Percentiles rank a stretch among this genome's conserved stretches.
Conservation (phyloP, 352 stramenopile species). For the Globisporangium parvum region DNA sequence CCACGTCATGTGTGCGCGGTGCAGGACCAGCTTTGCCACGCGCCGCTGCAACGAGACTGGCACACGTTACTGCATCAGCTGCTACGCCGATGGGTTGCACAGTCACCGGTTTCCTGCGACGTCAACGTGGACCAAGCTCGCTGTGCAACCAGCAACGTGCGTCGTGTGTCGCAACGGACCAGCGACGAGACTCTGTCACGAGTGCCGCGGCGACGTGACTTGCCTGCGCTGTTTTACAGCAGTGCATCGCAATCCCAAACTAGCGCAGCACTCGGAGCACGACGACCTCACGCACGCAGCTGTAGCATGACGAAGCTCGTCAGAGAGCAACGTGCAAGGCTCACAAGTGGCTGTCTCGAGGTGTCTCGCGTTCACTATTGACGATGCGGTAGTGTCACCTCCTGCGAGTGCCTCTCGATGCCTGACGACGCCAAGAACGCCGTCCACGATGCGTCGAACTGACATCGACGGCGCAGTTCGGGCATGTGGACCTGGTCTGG, state of each 20-base stretch:
- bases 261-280: slow-evolving; percentile 3
- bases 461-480: too few relatives aligned
- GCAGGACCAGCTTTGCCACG: slow-evolving; percentile 48
- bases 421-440: too few relatives aligned
- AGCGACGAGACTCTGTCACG: slow-evolving; percentile 41
- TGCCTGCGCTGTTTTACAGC: slow-evolving; percentile 43
- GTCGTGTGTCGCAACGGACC: slow-evolving; percentile 45
- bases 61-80: slow-evolving; percentile 51
- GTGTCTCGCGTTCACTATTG: too few relatives aligned
- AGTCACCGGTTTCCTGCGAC: slow-evolving; percentile 6
- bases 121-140: slow-evolving; percentile 52
- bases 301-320: too few relatives aligned
- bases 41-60: slow-evolving; percentile 39
- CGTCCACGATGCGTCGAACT: too few relatives aligned
- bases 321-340: too few relatives aligned
- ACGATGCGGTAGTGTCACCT: too few relatives aligned
- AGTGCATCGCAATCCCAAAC: slow-evolving; percentile 34
- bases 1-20: slow-evolving; percentile 48
- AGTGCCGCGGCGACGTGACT: slow-evolving; percentile 44
- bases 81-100: slow-evolving; percentile 33
- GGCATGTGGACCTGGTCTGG: too few relatives aligned
- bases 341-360: too few relatives aligned
- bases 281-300: background rate
- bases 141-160: slow-evolving; percentile 45
- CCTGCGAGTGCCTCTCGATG: too few relatives aligned